phyloP scores from a whole-genome alignment of 495 filamentous ascomycete genomes.

The Trichoderma reesei region DNA sequence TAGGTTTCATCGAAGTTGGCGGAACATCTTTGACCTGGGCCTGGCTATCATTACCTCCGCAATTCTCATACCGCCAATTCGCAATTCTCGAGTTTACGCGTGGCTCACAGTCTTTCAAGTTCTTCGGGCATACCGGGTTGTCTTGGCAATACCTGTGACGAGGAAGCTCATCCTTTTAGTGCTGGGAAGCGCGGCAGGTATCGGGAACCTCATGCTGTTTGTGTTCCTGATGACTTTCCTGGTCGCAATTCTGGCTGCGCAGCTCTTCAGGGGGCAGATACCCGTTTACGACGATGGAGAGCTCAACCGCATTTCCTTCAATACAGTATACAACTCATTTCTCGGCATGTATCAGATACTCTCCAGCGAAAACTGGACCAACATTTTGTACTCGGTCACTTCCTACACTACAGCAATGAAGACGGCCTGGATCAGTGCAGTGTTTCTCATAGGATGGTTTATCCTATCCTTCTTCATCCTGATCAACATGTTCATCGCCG shows the following conservation, averaged over 20 bases:
- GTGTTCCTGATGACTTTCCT: constrained; percentile 93
- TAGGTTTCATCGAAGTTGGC: constrained; percentile 57
- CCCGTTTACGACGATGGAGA: constrained; percentile 47
- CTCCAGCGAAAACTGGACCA: constrained; percentile 96
- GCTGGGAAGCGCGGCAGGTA: constrained; percentile 82
- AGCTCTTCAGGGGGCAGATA: constrained; percentile 85
- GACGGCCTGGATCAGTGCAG: constrained; percentile 88
- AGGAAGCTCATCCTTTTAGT: constrained; percentile 77
- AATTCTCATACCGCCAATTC: constrained; percentile 80
- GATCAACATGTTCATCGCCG: constrained; percentile 99
- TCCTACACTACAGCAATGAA: constrained; percentile 46
- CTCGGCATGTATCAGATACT: constrained; percentile 97
- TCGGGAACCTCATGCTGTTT: constrained; percentile 90
- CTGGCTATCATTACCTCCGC: constrained; percentile 72
- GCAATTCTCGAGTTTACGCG: constrained; percentile 63
- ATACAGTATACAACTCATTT: constrained; percentile 88
- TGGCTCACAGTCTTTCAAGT: constrained; percentile 95
- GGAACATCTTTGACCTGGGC: constrained; percentile 70
- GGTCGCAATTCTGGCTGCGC: constrained; percentile 83
- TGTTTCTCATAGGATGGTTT: constrained; percentile 92
- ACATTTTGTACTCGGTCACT: constrained; percentile 75
- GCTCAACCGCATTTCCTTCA: constrained; percentile 61
- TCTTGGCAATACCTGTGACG: constrained; percentile 80
- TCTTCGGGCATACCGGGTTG: constrained; percentile 81
- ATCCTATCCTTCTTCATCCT: constrained; percentile 93